A percentile compares a stretch with the other conserved stretches of the same genome.
Conservation (phyloP, 2,329 filamentous ascomycete species). For the Penicillium sp. region DNA sequence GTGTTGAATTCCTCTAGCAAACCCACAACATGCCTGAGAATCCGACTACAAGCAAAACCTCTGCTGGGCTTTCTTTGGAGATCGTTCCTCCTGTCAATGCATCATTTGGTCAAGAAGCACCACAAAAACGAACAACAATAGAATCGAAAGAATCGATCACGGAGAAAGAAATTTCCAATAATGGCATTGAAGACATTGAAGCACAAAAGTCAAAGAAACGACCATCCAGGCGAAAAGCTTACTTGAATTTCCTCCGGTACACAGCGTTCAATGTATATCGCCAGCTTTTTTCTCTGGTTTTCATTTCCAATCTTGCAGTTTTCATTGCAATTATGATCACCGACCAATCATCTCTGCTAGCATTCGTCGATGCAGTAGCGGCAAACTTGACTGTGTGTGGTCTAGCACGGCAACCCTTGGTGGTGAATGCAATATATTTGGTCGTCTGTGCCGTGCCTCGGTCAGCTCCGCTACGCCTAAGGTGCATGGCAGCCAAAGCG, state of each 20-base stretch:
- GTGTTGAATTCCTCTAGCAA: not conserved
- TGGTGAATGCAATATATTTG: constrained; percentile 51
- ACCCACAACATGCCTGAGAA: not conserved
- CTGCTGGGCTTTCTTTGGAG: not conserved
- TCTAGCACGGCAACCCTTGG: constrained; percentile 49
- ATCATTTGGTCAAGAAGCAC: not conserved
- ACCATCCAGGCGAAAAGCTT: constrained; percentile 17
- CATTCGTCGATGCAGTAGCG: constrained; percentile 41
- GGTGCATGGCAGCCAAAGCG: constrained; percentile 46
- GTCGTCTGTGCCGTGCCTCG: constrained; percentile 44
- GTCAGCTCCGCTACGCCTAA: constrained; percentile 43
- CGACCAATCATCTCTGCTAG: constrained; percentile 30
- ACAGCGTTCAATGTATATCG: constrained; percentile 39
- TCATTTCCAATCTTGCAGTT: constrained; percentile 35
- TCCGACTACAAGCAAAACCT: not conserved
- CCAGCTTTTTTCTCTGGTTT: constrained; percentile 40
- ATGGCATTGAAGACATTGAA: constrained; percentile 14
- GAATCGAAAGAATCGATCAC: not conserved
- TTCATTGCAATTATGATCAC: constrained; percentile 35
- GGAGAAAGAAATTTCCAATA: not conserved
- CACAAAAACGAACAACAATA: not conserved
- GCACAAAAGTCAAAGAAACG: constrained; percentile 21
- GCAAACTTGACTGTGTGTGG: constrained; percentile 47
- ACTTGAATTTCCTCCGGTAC: constrained; percentile 27
- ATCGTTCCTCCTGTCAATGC: not conserved